phyloP scores from a whole-genome alignment of 805 yeast genomes.

The Metschnikowia noctiluminum region DNA sequence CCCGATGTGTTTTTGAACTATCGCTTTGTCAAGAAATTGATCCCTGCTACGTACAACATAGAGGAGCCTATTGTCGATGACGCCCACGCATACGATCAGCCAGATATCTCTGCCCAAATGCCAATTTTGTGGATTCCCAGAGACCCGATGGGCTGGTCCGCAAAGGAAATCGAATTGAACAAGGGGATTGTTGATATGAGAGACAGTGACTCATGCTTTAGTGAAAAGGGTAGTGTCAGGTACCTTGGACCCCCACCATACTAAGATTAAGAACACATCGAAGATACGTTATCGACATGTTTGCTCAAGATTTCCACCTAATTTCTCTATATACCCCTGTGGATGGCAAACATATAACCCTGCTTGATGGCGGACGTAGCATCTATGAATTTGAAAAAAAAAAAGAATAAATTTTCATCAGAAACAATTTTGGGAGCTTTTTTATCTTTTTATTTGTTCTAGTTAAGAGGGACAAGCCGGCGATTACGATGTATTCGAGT shows the following conservation, averaged over 20 bases:
- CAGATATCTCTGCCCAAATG: constrained; percentile 63
- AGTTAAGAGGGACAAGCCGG: no score
- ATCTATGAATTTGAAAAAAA: no score
- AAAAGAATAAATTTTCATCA: no score
- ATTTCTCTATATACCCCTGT: no score
- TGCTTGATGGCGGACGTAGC: no score
- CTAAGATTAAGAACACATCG: neutral
- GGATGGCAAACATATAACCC: no score
- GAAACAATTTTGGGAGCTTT: no score
- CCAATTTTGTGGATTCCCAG: constrained; percentile 91
- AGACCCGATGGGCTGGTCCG: constrained; percentile 82
- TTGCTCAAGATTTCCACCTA: neutral
- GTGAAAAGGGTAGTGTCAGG: constrained; percentile 29
- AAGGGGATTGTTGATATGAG: constrained; percentile 54
- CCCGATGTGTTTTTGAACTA: constrained; percentile 59
- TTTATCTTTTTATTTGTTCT: no score
- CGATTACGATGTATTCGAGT: no score
- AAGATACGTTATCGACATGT: neutral
- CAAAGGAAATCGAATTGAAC: constrained; percentile 53
- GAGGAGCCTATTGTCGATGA: constrained; percentile 46
- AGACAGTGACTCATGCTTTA: constrained; percentile 64
- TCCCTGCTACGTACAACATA: constrained; percentile 35
- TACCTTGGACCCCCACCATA: constrained; percentile 35
- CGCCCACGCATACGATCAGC: constrained; percentile 68
- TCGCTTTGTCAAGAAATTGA: constrained; percentile 29